Percentiles rank a stretch among this genome's conserved stretches.
phyloP scores from a whole-genome alignment of 2,329 filamentous ascomycete genomes.

The Xenoacremonium recifei region DNA sequence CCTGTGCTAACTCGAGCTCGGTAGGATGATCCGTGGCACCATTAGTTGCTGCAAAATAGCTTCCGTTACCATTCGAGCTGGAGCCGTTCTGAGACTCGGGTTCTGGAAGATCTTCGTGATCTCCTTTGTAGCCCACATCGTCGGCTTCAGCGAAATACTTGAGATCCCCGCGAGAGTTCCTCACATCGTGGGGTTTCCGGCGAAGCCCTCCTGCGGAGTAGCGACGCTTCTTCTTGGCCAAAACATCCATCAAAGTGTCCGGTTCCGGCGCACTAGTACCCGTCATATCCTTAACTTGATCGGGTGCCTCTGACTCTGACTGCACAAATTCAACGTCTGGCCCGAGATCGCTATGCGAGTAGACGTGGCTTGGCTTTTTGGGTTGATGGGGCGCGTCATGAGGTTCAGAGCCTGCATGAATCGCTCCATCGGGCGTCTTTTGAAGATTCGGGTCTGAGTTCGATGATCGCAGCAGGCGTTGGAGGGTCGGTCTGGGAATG shows the following conservation, averaged over 20 bases:
- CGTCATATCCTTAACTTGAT: conserved; percentile 52
- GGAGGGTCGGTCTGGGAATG: conserved; percentile 53
- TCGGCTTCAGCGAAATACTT: conserved; percentile 90
- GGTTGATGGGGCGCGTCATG: background rate
- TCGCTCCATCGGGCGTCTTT: conserved; percentile 13
- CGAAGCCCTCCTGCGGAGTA: conserved; percentile 86
- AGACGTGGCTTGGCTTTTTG: conserved; percentile 12
- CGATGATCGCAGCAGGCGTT: conserved; percentile 43
- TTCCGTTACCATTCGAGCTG: conserved; percentile 10
- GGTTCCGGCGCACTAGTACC: conserved; percentile 65
- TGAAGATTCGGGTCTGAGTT: conserved; percentile 44
- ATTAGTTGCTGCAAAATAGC: conserved; percentile 9
- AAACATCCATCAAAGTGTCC: conserved; percentile 48
- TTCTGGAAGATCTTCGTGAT: conserved; percentile 33
- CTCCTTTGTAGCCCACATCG: conserved; percentile 75
- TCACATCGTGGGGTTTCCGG: conserved; percentile 69
- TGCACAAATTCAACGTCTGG: conserved; percentile 24
- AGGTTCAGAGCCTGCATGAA: conserved; percentile 8
- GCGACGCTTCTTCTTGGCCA: conserved; percentile 60
- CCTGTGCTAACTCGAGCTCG: conserved; percentile 31
- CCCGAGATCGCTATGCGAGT: conserved; percentile 35
- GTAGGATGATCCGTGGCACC: conserved; percentile 9
- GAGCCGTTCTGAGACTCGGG: background rate
- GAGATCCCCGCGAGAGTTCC: conserved; percentile 70
- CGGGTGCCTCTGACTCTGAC: conserved; percentile 34